Evolutionary conservation across 768 basidiomycete species (phyloP).

Genomic region (Russula brevipes): DNA sequence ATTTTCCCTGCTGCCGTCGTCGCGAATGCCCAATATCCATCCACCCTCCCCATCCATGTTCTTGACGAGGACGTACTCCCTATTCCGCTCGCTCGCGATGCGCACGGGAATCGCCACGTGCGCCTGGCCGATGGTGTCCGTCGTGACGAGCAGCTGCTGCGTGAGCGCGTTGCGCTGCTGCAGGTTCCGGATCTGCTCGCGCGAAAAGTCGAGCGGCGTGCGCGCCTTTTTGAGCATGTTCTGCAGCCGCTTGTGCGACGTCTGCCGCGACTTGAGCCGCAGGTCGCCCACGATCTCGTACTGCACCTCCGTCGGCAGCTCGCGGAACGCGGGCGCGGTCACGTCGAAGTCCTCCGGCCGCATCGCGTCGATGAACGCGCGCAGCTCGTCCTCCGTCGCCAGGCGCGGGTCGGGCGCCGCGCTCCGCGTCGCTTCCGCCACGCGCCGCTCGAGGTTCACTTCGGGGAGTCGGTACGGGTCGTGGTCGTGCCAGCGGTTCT

Average conservation of each 20-base stretch:
- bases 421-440: constrained; percentile 57
- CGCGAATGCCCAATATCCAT: constrained; percentile 90
- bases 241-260: constrained; percentile 85
- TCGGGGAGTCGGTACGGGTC: constrained; percentile 94
- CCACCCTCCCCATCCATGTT: constrained; percentile 84
- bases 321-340: constrained; percentile 80
- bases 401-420: constrained; percentile 80
- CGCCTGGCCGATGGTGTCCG: constrained; percentile 87
- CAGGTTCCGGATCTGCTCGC: constrained; percentile 89
- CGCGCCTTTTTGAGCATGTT: constrained; percentile 76
- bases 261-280: constrained; percentile 89
- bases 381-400: constrained; percentile 93
- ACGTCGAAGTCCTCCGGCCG: constrained; percentile 94
- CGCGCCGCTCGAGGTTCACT: constrained; percentile 58
- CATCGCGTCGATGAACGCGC: constrained; percentile 92
- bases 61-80: constrained; percentile 91
- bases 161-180: constrained; percentile 86
- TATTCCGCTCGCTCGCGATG: constrained; percentile 92
- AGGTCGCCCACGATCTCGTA: constrained; percentile 98
- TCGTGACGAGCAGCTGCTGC: constrained; percentile 87
- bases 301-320: constrained; percentile 92
- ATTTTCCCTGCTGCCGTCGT: constrained; percentile 76
- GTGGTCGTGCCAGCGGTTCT: constrained; percentile 62
- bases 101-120: constrained; percentile 87
- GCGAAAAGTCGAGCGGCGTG: constrained; percentile 93